A percentile compares a stretch with the other conserved stretches of the same genome.
phyloP scores from a whole-genome alignment of 2,329 filamentous ascomycete species.

The Botrytis elliptica region DNA sequence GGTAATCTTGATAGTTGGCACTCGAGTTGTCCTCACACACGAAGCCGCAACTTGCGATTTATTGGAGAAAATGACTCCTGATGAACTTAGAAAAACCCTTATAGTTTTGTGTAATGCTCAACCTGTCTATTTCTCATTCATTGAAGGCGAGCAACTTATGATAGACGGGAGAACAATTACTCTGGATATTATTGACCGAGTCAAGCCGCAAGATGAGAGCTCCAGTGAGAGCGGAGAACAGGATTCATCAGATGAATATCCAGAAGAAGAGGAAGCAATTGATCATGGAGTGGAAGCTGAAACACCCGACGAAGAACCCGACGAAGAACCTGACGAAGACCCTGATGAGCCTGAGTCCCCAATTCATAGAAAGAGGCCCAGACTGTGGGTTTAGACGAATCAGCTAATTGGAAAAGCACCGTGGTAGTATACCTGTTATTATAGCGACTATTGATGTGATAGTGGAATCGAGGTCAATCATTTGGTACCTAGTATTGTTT shows the following conservation, averaged over 20 bases:
- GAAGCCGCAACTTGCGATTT: neutral
- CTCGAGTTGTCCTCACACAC: neutral
- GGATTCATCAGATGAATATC: neutral
- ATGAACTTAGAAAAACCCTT: neutral
- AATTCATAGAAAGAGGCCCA: neutral
- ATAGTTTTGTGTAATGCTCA: neutral
- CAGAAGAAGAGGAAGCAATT: neutral
- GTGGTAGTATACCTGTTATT: neutral
- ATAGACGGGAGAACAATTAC: neutral
- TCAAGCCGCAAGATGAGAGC: neutral
- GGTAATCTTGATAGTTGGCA: neutral
- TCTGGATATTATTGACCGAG: neutral
- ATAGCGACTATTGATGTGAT: neutral
- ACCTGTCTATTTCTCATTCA: accelerated
- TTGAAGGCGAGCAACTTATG: neutral
- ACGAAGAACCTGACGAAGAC: no score
- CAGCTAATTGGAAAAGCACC: neutral
- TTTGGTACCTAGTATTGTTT: neutral
- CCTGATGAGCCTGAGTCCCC: neutral
- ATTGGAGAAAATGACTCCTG: neutral
- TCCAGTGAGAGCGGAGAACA: neutral
- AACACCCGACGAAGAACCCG: neutral
- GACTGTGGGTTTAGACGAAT: neutral
- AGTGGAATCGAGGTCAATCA: neutral
- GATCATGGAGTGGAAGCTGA: neutral